These are phyloP conservation scores for Pseudogymnoascus sp. DNA, from an alignment of 2,329 filamentous ascomycete genomes.

Conservation along the genomic window DNA sequence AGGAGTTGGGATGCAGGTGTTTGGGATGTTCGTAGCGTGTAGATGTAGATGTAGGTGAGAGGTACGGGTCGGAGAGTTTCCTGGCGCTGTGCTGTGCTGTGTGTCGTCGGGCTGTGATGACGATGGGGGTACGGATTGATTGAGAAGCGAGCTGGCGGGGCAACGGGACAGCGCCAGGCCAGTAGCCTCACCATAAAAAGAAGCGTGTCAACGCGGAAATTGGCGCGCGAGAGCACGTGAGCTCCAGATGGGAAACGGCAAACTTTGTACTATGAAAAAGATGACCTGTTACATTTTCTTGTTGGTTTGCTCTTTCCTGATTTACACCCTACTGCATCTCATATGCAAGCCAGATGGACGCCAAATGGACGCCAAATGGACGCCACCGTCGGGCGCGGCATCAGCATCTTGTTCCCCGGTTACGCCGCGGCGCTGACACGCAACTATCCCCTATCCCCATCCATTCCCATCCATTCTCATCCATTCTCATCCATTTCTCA, in stretches of 20 bases:
- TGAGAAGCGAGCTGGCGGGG: not conserved
- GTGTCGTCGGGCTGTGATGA: slow-evolving; percentile 2
- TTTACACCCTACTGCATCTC: not conserved
- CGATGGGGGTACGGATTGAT: not conserved
- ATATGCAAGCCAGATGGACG: not conserved
- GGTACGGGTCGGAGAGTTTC: not conserved
- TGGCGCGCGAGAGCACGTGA: not conserved
- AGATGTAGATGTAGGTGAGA: not conserved
- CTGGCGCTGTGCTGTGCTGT: not conserved
- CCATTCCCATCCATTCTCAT: no score
- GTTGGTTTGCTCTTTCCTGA: not conserved
- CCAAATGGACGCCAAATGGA: not conserved
- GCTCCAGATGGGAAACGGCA: not conserved
- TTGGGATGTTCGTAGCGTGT: not conserved
- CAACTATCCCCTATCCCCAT: not conserved
- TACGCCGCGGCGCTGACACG: not conserved
- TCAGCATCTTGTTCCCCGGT: not conserved
- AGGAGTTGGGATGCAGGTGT: not conserved
- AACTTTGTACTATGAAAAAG: not conserved
- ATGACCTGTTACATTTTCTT: not conserved
- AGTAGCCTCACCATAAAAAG: not conserved
- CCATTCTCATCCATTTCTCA: no score
- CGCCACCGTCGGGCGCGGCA: not conserved
- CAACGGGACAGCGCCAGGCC: not conserved
- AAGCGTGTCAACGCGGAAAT: not conserved